Conservation (phyloP, 345 rosid genomes). For the Abelmoschus esculentus region DNA sequence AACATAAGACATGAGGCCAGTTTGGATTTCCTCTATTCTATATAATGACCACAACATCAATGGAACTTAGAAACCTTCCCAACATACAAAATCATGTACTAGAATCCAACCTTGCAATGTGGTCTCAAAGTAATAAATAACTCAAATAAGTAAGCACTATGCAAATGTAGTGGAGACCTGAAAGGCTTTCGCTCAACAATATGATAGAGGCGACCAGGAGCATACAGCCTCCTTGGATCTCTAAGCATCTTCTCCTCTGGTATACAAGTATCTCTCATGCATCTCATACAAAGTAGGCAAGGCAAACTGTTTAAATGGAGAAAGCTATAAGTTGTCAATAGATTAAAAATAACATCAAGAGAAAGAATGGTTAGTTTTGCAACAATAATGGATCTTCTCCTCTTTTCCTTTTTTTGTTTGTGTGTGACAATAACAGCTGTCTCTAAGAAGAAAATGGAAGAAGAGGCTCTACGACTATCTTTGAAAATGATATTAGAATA, state of each 20-base stretch:
- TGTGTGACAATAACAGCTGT: too few species aligned
- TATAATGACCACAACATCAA: background rate
- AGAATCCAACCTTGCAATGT: background rate
- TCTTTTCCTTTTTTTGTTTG: too few species aligned
- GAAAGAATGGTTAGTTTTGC: background rate
- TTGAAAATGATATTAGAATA: background rate
- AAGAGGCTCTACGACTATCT: background rate
- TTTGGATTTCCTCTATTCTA: background rate
- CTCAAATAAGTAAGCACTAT: background rate
- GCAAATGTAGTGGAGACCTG: slow-evolving; percentile 31
- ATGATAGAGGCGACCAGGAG: slow-evolving; percentile 98
- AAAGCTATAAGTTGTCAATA: slow-evolving; percentile 5
- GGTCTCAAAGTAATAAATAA: background rate
- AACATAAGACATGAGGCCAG: background rate
- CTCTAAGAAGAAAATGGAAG: background rate
- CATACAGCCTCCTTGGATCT: slow-evolving; percentile 92
- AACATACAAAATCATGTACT: background rate
- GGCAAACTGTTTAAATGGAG: slow-evolving; percentile 57
- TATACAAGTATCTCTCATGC: slow-evolving; percentile 92
- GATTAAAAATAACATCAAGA: background rate
- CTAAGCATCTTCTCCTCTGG: slow-evolving; percentile 82
- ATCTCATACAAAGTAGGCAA: slow-evolving; percentile 75
- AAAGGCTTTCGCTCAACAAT: slow-evolving; percentile 85
- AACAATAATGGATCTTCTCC: background rate
- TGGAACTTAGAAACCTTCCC: background rate